Evolutionary conservation across 129 eudicot genomes (phyloP).

Genomic region (Flaveria linearis): DNA sequence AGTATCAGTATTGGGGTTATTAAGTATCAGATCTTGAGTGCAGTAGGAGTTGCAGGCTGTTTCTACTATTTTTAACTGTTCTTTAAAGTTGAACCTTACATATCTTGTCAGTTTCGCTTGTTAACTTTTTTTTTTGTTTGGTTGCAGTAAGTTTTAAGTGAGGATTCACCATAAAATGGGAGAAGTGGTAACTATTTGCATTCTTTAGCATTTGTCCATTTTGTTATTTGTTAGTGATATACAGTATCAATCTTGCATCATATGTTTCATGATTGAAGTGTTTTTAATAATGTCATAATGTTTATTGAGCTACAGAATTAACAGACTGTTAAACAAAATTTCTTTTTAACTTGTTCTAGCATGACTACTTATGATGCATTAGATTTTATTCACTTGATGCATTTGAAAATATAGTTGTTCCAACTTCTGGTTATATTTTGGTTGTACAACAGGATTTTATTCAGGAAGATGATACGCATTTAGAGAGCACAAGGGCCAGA

Average conservation of each 20-base stretch:
- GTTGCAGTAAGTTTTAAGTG: conserved; percentile 24
- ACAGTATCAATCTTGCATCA: background rate
- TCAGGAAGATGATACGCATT: conserved; percentile 58
- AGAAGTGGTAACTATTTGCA: conserved; percentile 33
- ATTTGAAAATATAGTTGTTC: conserved; percentile 9
- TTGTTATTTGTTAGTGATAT: conserved; percentile 7
- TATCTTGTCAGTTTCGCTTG: background rate
- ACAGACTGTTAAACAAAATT: background rate
- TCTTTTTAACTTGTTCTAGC: background rate
- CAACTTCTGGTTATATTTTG: conserved; percentile 15
- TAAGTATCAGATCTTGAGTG: background rate
- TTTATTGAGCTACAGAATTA: conserved; percentile 3
- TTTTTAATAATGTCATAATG: background rate
- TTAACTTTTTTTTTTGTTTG: background rate
- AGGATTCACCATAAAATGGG: conserved; percentile 28
- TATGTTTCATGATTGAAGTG: conserved; percentile 1
- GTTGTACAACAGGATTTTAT: conserved; percentile 44
- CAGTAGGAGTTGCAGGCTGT: background rate
- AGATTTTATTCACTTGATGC: conserved; percentile 8
- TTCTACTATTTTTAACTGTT: background rate
- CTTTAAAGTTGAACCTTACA: background rate
- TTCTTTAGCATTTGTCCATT: conserved; percentile 14
- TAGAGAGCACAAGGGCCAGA: conserved; percentile 75
- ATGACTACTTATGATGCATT: background rate
- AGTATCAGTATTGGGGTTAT: background rate